phyloP scores from a whole-genome alignment of 2,329 filamentous ascomycete genomes.

The Microsporum canis region DNA sequence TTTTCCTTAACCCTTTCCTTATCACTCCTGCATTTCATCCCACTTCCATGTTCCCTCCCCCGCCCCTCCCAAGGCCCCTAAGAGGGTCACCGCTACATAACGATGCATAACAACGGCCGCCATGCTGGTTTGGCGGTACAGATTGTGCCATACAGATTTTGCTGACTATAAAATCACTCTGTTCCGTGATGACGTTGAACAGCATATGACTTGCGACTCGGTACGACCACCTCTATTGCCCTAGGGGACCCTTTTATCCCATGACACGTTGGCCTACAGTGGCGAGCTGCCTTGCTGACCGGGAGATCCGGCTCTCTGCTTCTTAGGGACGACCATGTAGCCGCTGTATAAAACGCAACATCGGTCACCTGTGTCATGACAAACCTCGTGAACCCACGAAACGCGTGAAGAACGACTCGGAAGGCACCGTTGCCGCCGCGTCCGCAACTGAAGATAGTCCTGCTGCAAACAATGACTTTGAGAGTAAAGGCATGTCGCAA shows the following conservation, averaged over 20 bases:
- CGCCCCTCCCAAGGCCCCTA: background rate
- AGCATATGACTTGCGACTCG: slow-evolving; percentile 91
- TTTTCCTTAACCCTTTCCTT: background rate
- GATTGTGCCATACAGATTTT: background rate
- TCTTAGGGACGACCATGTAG: slow-evolving; percentile 83
- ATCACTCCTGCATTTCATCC: background rate
- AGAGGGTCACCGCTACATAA: background rate
- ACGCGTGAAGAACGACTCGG: slow-evolving; percentile 59
- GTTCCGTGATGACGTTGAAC: slow-evolving; percentile 31
- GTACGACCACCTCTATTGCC: slow-evolving; percentile 42
- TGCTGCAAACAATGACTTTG: slow-evolving; percentile 33
- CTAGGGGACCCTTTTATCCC: slow-evolving; percentile 6
- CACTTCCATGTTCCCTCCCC: background rate
- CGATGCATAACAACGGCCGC: background rate
- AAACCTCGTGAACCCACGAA: slow-evolving; percentile 83
- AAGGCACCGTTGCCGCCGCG: slow-evolving; percentile 44
- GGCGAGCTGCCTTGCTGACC: slow-evolving; percentile 1
- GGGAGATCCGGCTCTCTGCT: slow-evolving; percentile 13
- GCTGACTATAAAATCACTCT: slow-evolving; percentile 6
- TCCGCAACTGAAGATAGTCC: slow-evolving; percentile 48
- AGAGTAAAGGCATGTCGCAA: slow-evolving; percentile 39
- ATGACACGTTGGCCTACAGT: slow-evolving; percentile 3
- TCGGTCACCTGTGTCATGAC: slow-evolving; percentile 95
- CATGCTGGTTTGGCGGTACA: background rate
- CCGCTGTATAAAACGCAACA: slow-evolving; percentile 95